Conservation (phyloP, 148 eudicot genomes). For the Nepenthes gracilis region DNA sequence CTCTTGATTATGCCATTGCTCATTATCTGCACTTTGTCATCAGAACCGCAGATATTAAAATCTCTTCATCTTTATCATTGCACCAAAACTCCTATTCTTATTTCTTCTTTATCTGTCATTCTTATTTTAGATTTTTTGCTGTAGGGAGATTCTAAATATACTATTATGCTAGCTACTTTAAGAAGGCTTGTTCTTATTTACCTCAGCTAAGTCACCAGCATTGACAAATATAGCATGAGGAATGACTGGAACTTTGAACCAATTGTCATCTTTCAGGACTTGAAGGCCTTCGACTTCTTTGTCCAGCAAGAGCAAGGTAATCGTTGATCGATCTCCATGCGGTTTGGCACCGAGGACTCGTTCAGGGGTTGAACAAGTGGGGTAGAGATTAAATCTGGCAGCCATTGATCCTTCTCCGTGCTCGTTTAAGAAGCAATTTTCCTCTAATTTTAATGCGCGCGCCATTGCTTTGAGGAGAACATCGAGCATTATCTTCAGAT, state of each 20-base stretch:
- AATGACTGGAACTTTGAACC: conserved; percentile 7
- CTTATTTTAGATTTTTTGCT: too few species aligned
- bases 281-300: conserved; percentile 8
- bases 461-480: conserved; percentile 22
- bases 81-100: too few species aligned
- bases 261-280: conserved; percentile 3
- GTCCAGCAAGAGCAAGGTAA: conserved; percentile 26
- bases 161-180: too few species aligned
- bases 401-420: conserved; percentile 15
- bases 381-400: conserved; percentile 23
- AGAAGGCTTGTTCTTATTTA: neutral
- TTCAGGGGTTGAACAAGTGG: conserved; percentile 26
- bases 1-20: conserved; percentile 19
- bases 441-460: conserved; percentile 18
- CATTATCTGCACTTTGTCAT: conserved; percentile 26
- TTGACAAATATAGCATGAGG: conserved; percentile 9
- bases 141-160: too few species aligned
- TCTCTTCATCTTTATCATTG: too few species aligned
- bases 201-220: conserved; percentile 10
- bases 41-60: too few species aligned
- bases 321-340: conserved; percentile 22
- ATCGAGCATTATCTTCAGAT: too few species aligned
- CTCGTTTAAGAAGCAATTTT: conserved; percentile 20
- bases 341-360: conserved; percentile 18
- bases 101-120: too few species aligned